phyloP scores from a whole-genome alignment of 768 basidiomycete genomes.

The Hypholoma sublateritium region DNA sequence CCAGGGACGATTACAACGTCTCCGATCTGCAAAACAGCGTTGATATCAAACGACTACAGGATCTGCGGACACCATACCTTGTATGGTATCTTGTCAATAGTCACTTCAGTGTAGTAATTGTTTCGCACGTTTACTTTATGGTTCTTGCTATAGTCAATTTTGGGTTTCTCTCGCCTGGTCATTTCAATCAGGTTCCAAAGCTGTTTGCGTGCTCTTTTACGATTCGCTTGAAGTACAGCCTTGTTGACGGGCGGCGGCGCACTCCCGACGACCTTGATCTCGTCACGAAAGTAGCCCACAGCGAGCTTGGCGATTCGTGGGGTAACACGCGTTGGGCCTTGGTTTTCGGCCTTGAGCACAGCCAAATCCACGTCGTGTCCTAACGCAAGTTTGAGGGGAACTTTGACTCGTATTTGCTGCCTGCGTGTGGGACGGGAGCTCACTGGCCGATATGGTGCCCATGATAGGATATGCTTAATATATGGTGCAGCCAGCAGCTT shows the following conservation, averaged over 20 bases:
- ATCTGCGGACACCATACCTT: conserved; percentile 29
- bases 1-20: conserved; percentile 57
- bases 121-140: conserved; percentile 34
- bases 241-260: conserved; percentile 31
- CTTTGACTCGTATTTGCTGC: neutral
- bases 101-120: conserved; percentile 36
- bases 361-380: conserved; percentile 52
- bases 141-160: conserved; percentile 26
- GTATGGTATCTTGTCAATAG: conserved; percentile 44
- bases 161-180: conserved; percentile 22
- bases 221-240: conserved; percentile 23
- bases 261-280: conserved; percentile 52
- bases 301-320: conserved; percentile 56
- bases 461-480: conserved; percentile 25
- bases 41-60: neutral
- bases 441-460: conserved; percentile 10
- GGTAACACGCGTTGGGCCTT: conserved; percentile 62
- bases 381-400: conserved; percentile 14
- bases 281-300: conserved; percentile 50
- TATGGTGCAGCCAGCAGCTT: conserved; percentile 23
- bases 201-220: conserved; percentile 19
- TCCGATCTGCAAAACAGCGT: conserved; percentile 44
- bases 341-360: conserved; percentile 54
- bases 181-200: conserved; percentile 28
- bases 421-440: neutral